Conservation (phyloP, 345 rosid genomes). For the Eucalyptus viminalis region DNA sequence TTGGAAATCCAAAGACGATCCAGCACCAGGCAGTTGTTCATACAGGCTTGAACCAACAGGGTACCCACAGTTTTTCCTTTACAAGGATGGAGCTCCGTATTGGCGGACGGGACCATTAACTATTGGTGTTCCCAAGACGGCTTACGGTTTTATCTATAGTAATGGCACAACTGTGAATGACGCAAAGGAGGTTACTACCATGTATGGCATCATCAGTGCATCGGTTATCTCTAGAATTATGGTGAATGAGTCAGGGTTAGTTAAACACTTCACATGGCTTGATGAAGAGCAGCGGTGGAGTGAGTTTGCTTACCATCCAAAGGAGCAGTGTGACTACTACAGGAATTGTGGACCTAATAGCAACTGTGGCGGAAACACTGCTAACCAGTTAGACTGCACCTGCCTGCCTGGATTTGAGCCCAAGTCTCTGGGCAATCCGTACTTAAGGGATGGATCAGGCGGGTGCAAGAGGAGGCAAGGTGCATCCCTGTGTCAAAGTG, state of each 20-base stretch:
- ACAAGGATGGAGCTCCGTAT: too few species aligned
- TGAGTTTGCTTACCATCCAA: slow-evolving; percentile 24
- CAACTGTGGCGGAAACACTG: slow-evolving; percentile 15
- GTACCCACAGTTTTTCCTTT: too few species aligned
- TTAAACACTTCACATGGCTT: slow-evolving; percentile 35
- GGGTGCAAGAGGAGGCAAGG: slow-evolving; percentile 33
- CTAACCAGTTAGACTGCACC: slow-evolving; percentile 13
- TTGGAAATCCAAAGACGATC: too few species aligned
- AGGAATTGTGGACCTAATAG: slow-evolving; percentile 31
- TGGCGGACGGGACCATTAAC: rapidly evolving
- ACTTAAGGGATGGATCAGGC: slow-evolving; percentile 13
- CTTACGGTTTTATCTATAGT: too few species aligned
- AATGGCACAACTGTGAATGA: background rate
- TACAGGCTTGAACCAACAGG: too few species aligned
- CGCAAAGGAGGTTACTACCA: slow-evolving; percentile 8
- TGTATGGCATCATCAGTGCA: background rate
- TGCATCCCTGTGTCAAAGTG: background rate
- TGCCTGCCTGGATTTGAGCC: slow-evolving; percentile 62
- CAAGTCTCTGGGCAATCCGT: slow-evolving; percentile 12
- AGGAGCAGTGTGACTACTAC: slow-evolving; percentile 48
- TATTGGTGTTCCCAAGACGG: rapidly evolving
- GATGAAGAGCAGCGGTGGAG: slow-evolving; percentile 22
- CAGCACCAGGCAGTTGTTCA: too few species aligned
- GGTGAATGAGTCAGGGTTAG: slow-evolving; percentile 25
- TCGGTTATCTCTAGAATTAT: slow-evolving; percentile 26